Evolutionary conservation across 495 filamentous ascomycete species (phyloP).

Genomic region (Articulospora tetracladia): DNA sequence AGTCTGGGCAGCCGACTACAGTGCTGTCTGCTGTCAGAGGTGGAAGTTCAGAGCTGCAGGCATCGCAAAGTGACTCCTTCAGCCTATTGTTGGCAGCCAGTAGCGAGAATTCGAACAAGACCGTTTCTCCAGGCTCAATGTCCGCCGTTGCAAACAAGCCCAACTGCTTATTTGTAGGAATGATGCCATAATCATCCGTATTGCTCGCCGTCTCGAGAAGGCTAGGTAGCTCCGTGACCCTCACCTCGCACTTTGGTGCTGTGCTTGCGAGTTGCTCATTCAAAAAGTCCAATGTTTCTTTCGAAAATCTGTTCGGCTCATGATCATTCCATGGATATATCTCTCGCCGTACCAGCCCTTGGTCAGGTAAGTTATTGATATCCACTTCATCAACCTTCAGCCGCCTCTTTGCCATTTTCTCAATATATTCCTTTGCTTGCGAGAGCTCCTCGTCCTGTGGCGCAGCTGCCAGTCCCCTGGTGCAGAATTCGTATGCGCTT

Average conservation of each 20-base stretch:
- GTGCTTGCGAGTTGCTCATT: constrained; percentile 61
- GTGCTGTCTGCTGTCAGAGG: constrained; percentile 40
- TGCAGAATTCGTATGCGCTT: constrained; percentile 64
- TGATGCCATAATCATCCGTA: constrained; percentile 37
- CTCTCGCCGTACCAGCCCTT: constrained; percentile 76
- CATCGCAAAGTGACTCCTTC: constrained; percentile 79
- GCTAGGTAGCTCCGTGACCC: constrained; percentile 66
- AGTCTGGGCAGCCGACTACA: constrained; percentile 65
- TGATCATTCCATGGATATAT: constrained; percentile 92
- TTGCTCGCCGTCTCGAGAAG: constrained; percentile 47
- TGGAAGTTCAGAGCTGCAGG: constrained; percentile 74
- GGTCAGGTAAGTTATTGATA: constrained; percentile 58
- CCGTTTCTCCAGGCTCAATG: constrained; percentile 69
- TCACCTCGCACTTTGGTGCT: constrained; percentile 69
- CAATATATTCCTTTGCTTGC: constrained; percentile 42
- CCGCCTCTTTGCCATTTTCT: constrained; percentile 40
- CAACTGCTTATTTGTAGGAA: constrained; percentile 66
- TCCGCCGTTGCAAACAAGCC: constrained; percentile 85
- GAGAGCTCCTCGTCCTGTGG: constrained; percentile 44
- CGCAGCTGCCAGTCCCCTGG: constrained; percentile 41
- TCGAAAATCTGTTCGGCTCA: constrained; percentile 79
- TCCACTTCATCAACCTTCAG: constrained; percentile 34
- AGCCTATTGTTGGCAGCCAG: constrained; percentile 79
- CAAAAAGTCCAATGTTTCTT: constrained; percentile 60
- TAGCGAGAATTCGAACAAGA: constrained; percentile 74